phyloP scores from a whole-genome alignment of 2,329 filamentous ascomycete species.

The Fusarium begoniae region DNA sequence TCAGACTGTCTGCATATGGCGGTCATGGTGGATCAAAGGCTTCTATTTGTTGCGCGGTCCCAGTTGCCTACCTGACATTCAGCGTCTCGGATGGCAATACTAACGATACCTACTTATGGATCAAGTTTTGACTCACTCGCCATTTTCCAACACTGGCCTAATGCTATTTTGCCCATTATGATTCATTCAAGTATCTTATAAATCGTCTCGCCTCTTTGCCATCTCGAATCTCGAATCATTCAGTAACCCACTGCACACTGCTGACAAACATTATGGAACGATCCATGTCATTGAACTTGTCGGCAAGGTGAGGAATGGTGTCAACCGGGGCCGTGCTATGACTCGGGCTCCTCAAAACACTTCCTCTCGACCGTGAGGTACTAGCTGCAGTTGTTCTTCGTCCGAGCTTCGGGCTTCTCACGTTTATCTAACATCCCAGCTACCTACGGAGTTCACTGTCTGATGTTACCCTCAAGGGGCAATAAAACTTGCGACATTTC shows the following conservation, averaged over 20 bases:
- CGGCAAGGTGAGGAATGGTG: constrained; percentile 1
- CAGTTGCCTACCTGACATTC: constrained; percentile 12
- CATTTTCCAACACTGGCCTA: background rate
- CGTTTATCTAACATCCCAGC: no score
- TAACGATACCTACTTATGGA: background rate
- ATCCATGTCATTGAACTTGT: background rate
- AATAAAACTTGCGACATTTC: background rate
- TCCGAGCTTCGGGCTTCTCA: background rate
- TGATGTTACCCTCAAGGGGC: background rate
- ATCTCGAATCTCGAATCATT: background rate
- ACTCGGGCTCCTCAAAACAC: background rate
- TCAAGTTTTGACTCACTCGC: constrained; percentile 6
- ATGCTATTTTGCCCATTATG: background rate
- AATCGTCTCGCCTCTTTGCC: constrained; percentile 14
- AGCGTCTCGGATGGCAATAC: background rate
- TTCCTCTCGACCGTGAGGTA: constrained; percentile 11
- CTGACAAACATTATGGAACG: constrained; percentile 20
- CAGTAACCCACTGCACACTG: background rate
- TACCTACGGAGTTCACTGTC: background rate
- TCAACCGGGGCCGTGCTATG: background rate
- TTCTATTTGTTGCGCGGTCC: constrained; percentile 14
- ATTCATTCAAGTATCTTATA: background rate
- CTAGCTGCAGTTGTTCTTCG: background rate
- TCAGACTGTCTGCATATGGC: constrained; percentile 6
- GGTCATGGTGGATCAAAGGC: constrained; percentile 27